Evolutionary conservation across 1,284 basidiomycete genomes (phyloP).

Genomic region (Ceratobasidium sp.): DNA sequence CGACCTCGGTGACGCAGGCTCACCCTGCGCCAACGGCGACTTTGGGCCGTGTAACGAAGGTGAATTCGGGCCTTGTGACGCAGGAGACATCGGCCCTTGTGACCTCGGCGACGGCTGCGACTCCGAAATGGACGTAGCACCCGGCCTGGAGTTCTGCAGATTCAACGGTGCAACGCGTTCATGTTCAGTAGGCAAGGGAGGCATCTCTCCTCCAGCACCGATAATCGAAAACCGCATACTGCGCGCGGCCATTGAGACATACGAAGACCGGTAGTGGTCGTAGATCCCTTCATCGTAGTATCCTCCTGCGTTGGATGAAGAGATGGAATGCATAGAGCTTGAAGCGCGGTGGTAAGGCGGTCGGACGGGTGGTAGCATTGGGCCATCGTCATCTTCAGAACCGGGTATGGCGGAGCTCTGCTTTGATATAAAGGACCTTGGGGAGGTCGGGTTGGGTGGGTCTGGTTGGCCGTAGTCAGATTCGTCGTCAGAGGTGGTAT

Average conservation of each 20-base stretch:
- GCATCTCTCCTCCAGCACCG: slow-evolving; percentile 24
- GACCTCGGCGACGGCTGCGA: slow-evolving; percentile 17
- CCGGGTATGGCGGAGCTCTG: neutral
- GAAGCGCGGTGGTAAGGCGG: slow-evolving; percentile 44
- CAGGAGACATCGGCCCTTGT: slow-evolving; percentile 28
- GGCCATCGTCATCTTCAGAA: slow-evolving; percentile 10
- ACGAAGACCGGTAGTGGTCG: slow-evolving; percentile 79
- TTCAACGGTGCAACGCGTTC: slow-evolving; percentile 29
- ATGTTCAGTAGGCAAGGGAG: slow-evolving; percentile 17
- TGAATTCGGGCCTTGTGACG: slow-evolving; percentile 6
- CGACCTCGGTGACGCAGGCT: slow-evolving; percentile 28
- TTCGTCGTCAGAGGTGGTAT: slow-evolving; percentile 12
- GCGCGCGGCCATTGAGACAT: slow-evolving; percentile 64
- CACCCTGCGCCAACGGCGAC: slow-evolving; percentile 20
- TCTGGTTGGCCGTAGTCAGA: slow-evolving; percentile 42
- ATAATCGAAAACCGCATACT: slow-evolving; percentile 34
- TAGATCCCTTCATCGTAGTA: slow-evolving; percentile 77
- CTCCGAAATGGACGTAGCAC: neutral
- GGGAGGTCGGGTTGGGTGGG: neutral
- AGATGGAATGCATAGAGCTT: slow-evolving; percentile 28
- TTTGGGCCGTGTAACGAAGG: slow-evolving; percentile 14
- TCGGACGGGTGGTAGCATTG: slow-evolving; percentile 40
- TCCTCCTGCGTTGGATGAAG: slow-evolving; percentile 56
- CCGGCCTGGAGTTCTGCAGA: neutral
- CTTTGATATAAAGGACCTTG: neutral